phyloP scores from a whole-genome alignment of 441 rosid genomes.

The Mallotus repandus region DNA sequence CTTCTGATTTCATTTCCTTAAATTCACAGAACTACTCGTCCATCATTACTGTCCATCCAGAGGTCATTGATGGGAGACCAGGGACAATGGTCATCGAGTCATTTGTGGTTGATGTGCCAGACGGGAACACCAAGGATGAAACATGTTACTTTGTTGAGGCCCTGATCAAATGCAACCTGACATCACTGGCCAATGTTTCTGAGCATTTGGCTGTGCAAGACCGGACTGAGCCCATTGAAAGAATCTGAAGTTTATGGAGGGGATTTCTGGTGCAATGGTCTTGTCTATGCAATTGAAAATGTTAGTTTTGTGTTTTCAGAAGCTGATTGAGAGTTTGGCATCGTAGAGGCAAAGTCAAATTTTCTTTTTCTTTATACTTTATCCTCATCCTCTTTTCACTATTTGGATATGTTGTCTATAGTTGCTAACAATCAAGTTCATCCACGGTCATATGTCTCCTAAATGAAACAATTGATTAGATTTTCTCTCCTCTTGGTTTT shows the following conservation, averaged over 20 bases:
- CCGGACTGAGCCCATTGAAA: constrained; percentile 32
- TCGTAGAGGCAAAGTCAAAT: constrained; percentile 17
- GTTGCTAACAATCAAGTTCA: constrained; percentile 27
- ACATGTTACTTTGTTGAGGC: constrained; percentile 85
- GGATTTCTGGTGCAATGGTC: constrained; percentile 9
- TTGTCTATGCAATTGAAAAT: constrained; percentile 5
- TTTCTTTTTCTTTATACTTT: constrained; percentile 18
- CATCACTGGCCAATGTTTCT: constrained; percentile 63
- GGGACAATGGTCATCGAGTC: constrained; percentile 86
- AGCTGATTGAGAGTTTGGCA: constrained; percentile 11
- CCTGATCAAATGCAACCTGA: constrained; percentile 71
- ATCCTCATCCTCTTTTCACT: constrained; percentile 20
- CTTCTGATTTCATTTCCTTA: constrained; percentile 3
- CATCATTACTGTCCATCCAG: constrained; percentile 71
- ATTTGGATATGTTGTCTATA: constrained; percentile 33
- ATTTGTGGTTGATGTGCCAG: constrained; percentile 78
- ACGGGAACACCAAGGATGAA: constrained; percentile 83
- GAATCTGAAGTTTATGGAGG: constrained; percentile 16
- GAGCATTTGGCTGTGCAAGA: constrained; percentile 67
- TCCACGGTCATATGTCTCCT: constrained; percentile 13
- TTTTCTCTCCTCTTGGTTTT: constrained; percentile 17
- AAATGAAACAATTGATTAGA: constrained; percentile 27
- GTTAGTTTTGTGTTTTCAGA: constrained; percentile 17
- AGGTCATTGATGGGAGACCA: constrained; percentile 64
- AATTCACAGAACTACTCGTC: constrained; percentile 76